These are phyloP conservation scores for Citrus trifoliata DNA, from an alignment of 345 rosid species.

Conservation along the genomic window DNA sequence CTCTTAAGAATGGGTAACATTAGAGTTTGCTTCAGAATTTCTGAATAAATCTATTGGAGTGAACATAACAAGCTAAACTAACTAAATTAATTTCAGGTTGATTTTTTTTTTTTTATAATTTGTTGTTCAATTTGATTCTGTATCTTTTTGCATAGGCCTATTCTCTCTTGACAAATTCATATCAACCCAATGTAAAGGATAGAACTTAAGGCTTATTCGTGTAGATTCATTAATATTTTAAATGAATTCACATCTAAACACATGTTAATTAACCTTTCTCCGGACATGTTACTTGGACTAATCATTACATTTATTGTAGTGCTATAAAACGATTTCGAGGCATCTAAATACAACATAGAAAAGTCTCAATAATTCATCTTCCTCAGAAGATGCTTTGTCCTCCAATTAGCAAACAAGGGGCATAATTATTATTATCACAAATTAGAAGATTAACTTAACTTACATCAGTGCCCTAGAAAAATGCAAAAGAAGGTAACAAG, in stretches of 20 bases:
- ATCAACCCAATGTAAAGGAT: neutral
- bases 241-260: neutral
- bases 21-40: too few relatives aligned
- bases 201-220: neutral
- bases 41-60: too few relatives aligned
- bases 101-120: too few relatives aligned
- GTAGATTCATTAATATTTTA: neutral
- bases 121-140: too few relatives aligned
- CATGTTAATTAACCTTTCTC: neutral
- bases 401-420: conserved; percentile 12
- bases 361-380: neutral
- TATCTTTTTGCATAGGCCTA: too few relatives aligned
- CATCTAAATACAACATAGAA: too few relatives aligned
- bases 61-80: too few relatives aligned
- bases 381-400: conserved; percentile 7
- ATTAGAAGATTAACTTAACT: conserved; percentile 32
- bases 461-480: conserved; percentile 23
- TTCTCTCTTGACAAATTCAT: neutral
- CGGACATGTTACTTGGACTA: neutral
- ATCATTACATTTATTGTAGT: neutral
- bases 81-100: too few relatives aligned
- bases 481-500: neutral
- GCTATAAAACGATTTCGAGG: neutral
- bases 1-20: too few relatives aligned
- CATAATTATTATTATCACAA: conserved; percentile 20